Percentiles rank a stretch among this genome's conserved stretches.
Conservation (phyloP, 2,329 filamentous ascomycete species). For the Elsinoe fawcettii region DNA sequence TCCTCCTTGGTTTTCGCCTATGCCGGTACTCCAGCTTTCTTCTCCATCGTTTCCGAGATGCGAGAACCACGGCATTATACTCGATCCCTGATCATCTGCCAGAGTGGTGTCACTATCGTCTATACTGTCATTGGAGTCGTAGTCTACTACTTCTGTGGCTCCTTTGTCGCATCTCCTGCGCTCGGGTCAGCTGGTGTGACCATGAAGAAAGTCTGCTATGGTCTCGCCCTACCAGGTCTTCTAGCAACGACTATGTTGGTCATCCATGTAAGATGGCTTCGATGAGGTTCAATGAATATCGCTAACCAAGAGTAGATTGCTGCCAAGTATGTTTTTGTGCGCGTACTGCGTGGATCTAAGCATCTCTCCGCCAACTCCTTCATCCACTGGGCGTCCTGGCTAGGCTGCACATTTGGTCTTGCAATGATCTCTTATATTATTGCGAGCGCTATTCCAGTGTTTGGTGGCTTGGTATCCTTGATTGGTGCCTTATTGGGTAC, state of each 20-base stretch:
- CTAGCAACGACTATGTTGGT: constrained; percentile 21
- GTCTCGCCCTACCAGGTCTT: constrained; percentile 25
- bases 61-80: constrained; percentile 29
- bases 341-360: constrained; percentile 22
- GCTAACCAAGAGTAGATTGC: constrained; percentile 18
- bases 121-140: constrained; percentile 35
- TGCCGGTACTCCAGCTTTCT: constrained; percentile 33
- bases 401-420: constrained; percentile 18
- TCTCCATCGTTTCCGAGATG: constrained; percentile 36
- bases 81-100: constrained; percentile 27
- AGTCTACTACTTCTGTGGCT: constrained; percentile 42
- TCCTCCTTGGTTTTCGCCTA: constrained; percentile 34
- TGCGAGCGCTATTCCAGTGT: constrained; percentile 24
- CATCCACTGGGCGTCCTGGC: constrained; percentile 19
- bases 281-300: background rate
- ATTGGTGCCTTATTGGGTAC: constrained; percentile 25
- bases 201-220: constrained; percentile 42
- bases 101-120: constrained; percentile 20
- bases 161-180: constrained; percentile 41
- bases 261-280: constrained; percentile 19
- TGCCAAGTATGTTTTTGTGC: constrained; percentile 26
- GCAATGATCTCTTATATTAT: constrained; percentile 24
- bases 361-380: constrained; percentile 21
- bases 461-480: constrained; percentile 22
- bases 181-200: constrained; percentile 38